Evolutionary conservation across 768 basidiomycete genomes (phyloP).

Genomic region (Cubamyces sp.): DNA sequence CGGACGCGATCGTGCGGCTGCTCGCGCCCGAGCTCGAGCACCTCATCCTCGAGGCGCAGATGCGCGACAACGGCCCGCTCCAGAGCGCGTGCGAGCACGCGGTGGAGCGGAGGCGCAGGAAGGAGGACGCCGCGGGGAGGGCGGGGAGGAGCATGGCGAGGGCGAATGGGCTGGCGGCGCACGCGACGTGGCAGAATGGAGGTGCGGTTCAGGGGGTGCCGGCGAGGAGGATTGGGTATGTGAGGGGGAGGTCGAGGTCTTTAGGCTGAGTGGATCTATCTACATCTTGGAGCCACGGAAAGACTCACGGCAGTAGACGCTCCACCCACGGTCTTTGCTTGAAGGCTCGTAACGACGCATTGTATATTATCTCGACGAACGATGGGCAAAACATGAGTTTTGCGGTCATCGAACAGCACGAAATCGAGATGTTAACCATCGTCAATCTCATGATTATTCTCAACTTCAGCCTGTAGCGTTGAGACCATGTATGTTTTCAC

Average conservation of each 20-base stretch:
- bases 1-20: slow-evolving; percentile 42
- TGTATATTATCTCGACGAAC: no score
- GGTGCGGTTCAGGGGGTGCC: neutral
- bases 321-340: no score
- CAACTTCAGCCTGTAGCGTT: no score
- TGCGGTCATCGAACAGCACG: no score
- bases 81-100: slow-evolving; percentile 35
- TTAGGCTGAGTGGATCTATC: slow-evolving; percentile 7
- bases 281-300: neutral
- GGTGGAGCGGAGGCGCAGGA: slow-evolving; percentile 14
- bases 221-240: slow-evolving; percentile 14
- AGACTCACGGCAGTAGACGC: no score
- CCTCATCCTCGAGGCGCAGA: slow-evolving; percentile 63
- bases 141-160: neutral
- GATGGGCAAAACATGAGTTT: no score
- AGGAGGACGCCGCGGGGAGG: neutral
- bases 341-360: no score
- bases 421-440: no score
- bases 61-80: slow-evolving; percentile 63
- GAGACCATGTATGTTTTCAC: no score
- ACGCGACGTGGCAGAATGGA: neutral
- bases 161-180: neutral
- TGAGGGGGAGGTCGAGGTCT: slow-evolving; percentile 25
- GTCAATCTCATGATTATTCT: no score
- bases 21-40: slow-evolving; percentile 65